Conservation (phyloP, 768 basidiomycete species). For the Terana coerulea region DNA sequence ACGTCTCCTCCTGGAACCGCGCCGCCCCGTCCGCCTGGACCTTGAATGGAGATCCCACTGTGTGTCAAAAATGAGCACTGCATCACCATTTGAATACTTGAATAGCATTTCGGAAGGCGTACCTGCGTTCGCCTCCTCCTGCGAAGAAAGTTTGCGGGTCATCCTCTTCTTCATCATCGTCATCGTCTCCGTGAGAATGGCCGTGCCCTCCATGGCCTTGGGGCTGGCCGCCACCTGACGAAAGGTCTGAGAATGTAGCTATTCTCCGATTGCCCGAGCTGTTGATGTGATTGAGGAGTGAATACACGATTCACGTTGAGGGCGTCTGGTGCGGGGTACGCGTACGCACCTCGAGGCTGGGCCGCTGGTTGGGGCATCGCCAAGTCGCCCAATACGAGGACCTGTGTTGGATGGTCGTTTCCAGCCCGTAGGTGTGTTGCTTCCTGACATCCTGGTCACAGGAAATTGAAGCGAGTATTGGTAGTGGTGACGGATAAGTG, state of each 20-base stretch:
- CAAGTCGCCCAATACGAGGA: conserved; percentile 23
- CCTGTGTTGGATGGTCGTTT: conserved; percentile 8
- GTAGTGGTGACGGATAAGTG: neutral
- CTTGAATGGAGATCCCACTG: conserved; percentile 88
- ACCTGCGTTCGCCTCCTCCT: conserved; percentile 90
- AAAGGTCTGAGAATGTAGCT: conserved; percentile 25
- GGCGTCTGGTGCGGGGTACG: neutral
- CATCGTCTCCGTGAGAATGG: conserved; percentile 16
- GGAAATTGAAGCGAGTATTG: neutral
- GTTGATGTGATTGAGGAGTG: neutral
- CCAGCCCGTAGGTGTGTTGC: conserved; percentile 1
- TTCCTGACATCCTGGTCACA: neutral
- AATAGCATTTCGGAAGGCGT: conserved; percentile 1
- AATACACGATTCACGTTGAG: neutral
- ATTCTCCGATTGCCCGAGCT: conserved; percentile 20
- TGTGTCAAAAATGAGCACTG: neutral
- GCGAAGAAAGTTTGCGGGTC: conserved; percentile 77
- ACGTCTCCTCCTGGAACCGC: conserved; percentile 50
- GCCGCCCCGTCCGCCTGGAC: conserved; percentile 47
- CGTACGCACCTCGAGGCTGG: conserved; percentile 12
- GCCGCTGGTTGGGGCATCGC: conserved; percentile 15
- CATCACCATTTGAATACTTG: neutral
- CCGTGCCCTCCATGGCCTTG: conserved; percentile 1
- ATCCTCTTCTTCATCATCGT: conserved; percentile 44
- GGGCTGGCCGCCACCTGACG: conserved; percentile 14